Evolutionary conservation across 495 filamentous ascomycete species (phyloP).

Genomic region (Echria macrotheca): DNA sequence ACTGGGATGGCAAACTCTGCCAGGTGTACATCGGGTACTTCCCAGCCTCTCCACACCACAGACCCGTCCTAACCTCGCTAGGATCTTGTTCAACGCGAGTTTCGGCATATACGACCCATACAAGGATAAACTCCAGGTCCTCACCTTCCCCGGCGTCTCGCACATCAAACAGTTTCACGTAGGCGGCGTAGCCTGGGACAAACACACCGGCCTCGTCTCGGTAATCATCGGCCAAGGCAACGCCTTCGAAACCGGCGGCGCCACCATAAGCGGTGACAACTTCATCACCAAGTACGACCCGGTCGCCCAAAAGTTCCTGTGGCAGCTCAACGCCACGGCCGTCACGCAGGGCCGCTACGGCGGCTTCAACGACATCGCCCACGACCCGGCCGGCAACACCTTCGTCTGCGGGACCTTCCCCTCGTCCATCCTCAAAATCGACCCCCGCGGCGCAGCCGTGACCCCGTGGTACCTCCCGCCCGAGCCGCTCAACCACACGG

Average conservation of each 20-base stretch:
- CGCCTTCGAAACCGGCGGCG: constrained; percentile 25
- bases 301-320: constrained; percentile 13
- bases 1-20: constrained; percentile 29
- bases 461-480: constrained; percentile 23
- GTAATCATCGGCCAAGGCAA: constrained; percentile 25
- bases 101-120: constrained; percentile 31
- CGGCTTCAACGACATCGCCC: constrained; percentile 28
- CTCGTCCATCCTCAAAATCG: constrained; percentile 22
- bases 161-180: constrained; percentile 25
- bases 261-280: constrained; percentile 27
- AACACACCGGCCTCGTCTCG: constrained; percentile 20
- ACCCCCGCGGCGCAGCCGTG: constrained; percentile 17
- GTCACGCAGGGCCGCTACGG: constrained; percentile 24
- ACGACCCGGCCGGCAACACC: constrained; percentile 25
- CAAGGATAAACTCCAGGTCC: constrained; percentile 18
- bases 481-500: constrained; percentile 18
- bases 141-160: constrained; percentile 25
- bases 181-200: constrained; percentile 28
- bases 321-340: constrained; percentile 26
- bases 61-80: constrained; percentile 2
- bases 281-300: constrained; percentile 23
- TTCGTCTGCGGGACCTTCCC: constrained; percentile 29
- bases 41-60: not conserved
- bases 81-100: constrained; percentile 19
- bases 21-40: constrained; percentile 23